Evolutionary conservation across 2,329 filamentous ascomycete species (phyloP), one percentile per base, ranked within the genome.

Genomic region (Fusarium luffae): DNA sequence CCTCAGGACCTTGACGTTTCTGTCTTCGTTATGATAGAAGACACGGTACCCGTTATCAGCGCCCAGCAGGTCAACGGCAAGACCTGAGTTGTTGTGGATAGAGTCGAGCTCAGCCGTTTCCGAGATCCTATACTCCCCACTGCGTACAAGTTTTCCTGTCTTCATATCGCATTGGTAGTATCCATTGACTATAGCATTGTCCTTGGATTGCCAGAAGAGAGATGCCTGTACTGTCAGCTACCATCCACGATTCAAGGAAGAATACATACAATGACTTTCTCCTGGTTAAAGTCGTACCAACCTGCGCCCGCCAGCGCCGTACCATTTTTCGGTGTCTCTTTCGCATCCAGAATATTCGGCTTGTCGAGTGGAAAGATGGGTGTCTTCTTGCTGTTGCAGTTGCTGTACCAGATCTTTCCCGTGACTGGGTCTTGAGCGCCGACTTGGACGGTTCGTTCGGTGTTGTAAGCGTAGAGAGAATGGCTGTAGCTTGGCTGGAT

Each of bases 181-280:
- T 1, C 58, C 59, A 7, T 63, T 61, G 1, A 63, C n/a, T 13
- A 63, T 63, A 4, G 21, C 61, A 5, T 28, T 5, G 3, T 63
- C 58, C 13, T 19, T 19, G 1, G 58, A 23, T 13, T 63, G 59
- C 58, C 58, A 63, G 12, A 63, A 63, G 4, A 63, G 21, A 5
- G 59, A 54, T 2, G 58, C 27, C 47, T 63, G 6, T 41, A 3
- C 3, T 41, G 12, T 27, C n/a, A 18, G 3, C 4, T 3, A 10
- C 12, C 4, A 3, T 5, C 8, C 3, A 0, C 9, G 8, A 12
- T 4, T 6, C 5, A 23, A 6, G 21, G 5, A 23, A 23, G 21
- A 23, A 23, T 23, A 23, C 21, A 6, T 23, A 23, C 21, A 23
- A 23, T 23, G 21, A 23, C 21, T 23, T 23, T 23, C 21, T 23